phyloP scores from a whole-genome alignment of 371 early-diverging fungal genomes.

The Fennellomyces sp. region DNA sequence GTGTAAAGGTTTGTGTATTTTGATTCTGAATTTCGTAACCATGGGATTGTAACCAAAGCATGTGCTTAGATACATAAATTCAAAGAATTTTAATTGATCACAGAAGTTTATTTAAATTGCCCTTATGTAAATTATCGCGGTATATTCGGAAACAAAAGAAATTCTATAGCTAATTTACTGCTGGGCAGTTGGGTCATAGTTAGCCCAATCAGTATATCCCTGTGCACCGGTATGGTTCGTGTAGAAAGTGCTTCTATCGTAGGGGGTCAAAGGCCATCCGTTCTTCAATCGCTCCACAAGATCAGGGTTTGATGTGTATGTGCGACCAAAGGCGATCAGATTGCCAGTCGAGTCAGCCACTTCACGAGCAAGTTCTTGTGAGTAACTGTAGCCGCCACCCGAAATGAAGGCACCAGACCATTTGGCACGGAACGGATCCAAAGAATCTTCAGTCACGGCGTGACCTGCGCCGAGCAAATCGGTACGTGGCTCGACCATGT shows the following conservation, averaged over 20 bases:
- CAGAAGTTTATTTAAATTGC: no score
- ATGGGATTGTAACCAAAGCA: no score
- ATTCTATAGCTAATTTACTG: no score
- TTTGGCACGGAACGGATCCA: conserved; percentile 29
- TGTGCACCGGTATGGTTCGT: background rate
- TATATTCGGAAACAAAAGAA: no score
- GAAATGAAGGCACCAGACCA: conserved; percentile 33
- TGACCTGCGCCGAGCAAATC: conserved; percentile 3
- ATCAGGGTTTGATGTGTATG: conserved; percentile 41
- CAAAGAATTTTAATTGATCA: no score
- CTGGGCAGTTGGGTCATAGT: no score
- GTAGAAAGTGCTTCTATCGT: conserved; percentile 28
- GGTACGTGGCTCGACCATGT: conserved; percentile 33
- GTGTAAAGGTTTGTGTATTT: no score
- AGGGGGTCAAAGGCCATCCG: conserved; percentile 23
- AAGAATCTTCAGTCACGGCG: conserved; percentile 3
- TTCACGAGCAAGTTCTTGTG: conserved; percentile 13
- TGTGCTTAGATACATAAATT: no score
- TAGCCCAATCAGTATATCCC: conserved; percentile 35
- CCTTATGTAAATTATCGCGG: no score
- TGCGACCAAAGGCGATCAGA: conserved; percentile 32
- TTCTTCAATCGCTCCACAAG: conserved; percentile 27
- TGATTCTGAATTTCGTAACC: no score
- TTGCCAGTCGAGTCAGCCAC: conserved; percentile 24
- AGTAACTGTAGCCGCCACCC: conserved; percentile 26